Base-by-base conservation (phyloP, 1,284 basidiomycete species). In the Ganoderma meredithae region DNA sequence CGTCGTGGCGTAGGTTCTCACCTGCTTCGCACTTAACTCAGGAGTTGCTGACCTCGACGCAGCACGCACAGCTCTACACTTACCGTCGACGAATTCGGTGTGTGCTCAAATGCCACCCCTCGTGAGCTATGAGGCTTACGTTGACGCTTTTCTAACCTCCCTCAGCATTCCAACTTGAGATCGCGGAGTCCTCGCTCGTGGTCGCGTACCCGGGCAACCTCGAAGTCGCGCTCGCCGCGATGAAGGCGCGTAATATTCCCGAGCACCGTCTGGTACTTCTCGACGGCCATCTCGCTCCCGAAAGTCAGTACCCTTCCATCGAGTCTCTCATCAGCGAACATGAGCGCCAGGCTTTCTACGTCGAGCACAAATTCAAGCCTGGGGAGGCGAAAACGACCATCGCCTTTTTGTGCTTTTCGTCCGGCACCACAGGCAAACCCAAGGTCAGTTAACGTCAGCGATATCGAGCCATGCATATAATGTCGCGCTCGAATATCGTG, bases 381-480 rank as follows among this genome's bases (percentile, higher is more conserved):
- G 90, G 88, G 0, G 91, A 92, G 76, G 86, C 82, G 17, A 86
- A 83, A 75, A 86, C 81, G 10, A 87, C 88, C 66, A 70, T 92
- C 6, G 93, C 92, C 0, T 88, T 94, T 70, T 79, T 93, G 40
- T 89, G 84, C 55, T 93, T 95, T 77, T 93, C 91, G 0, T 92
- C 89, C 59, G 93, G 93, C n/a, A 95, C 94, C 1, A 95, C 93
- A 71, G 92, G 92, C 9, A 88, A 86, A 72, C 91, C 93, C 1
- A 94, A 94, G 84, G 90, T 88, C 27, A 31, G 27, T 31, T 31
- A 31, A 3, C 3, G 27, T 31, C 27, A 31, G 27, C 27, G 27
- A 3, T 31, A 3, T 31, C 27, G 3, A 31, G 27, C 27, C 3
- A 31, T 31, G 27, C 27, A 31, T 31, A 3, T 31, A 31, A 31